Evolutionary conservation across 768 basidiomycete genomes (phyloP), one percentile per base, ranked within the genome.

Genomic region (Mycena latifolia): DNA sequence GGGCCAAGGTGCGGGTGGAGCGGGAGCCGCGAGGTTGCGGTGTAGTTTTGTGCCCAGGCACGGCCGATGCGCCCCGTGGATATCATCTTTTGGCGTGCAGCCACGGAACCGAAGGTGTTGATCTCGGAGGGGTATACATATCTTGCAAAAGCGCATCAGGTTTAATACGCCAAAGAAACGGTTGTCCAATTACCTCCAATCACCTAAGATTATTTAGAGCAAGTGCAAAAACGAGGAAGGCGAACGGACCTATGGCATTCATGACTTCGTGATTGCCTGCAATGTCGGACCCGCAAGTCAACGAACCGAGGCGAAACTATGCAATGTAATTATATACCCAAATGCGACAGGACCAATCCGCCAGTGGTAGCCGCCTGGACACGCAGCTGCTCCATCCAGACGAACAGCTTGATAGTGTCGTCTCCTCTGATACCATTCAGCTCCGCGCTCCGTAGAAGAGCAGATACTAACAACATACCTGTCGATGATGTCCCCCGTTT

Each of bases 201-300:
- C 95, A 65, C 94, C 93, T 88, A 67, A 37, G 35, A 28, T 60
- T 43, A 45, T 73, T 57, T 64, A 57, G 54, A 31, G 29, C n/a
- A 53, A 2, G 17, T 52, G 28, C 47, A 56, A 66, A 7, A 22
- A 54, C 31, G 6, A 37, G 25, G 39, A 27, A 39, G 66, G 77
- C 24, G 24, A 25, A 72, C 74, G 45, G 70, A 91, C 92, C 92
- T 63, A 94, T 90, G 17, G 87, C 89, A 69, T 96, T 96, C 95
- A 98, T 98, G 84, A 91, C 90, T 77, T 99, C 98, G 71, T 99
- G 98, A 76, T 99, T 99, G 27, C 98, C 67, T 68, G 45, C 33
- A 35, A n/a, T n/a, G n/a, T n/a, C n/a, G n/a, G n/a, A 43, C 33
- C 27, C 17, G 48, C 6, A 53, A 43, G 39, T 55, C 17, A 67